Conservation (phyloP, 257 asterid genomes). For the Nicotiana sylvestris region DNA sequence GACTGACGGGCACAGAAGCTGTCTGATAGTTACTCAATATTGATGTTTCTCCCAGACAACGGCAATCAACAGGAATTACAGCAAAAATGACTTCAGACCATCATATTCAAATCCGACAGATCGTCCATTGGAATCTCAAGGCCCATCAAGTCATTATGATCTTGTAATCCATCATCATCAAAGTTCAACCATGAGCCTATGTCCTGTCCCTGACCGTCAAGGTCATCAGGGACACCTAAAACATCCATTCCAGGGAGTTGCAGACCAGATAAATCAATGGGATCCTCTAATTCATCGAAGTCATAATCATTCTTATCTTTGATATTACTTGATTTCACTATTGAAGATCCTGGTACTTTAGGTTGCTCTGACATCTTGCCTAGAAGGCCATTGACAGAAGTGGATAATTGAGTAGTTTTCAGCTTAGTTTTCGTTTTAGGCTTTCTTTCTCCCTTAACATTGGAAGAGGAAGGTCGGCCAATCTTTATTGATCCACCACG, state of each 20-base stretch:
- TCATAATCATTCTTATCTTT: constrained; percentile 39
- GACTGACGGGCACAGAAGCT: constrained; percentile 35
- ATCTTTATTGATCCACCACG: constrained; percentile 62
- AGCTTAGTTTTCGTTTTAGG: constrained; percentile 75
- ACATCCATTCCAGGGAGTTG: constrained; percentile 88
- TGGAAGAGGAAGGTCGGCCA: constrained; percentile 46
- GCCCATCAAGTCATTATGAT: constrained; percentile 61
- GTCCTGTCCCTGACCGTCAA: constrained; percentile 83
- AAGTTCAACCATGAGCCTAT: constrained; percentile 82
- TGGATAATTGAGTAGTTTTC: constrained; percentile 68
- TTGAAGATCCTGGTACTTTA: constrained; percentile 44
- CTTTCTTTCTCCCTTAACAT: constrained; percentile 78
- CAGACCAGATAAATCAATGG: constrained; percentile 78
- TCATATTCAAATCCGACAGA: constrained; percentile 74
- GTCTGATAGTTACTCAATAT: constrained; percentile 33
- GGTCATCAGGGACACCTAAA: constrained; percentile 58
- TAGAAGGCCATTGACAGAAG: constrained; percentile 62
- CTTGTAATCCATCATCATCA: constrained; percentile 70
- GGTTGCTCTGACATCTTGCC: constrained; percentile 62
- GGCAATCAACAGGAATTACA: constrained; percentile 50
- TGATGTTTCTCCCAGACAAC: constrained; percentile 24
- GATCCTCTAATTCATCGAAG: constrained; percentile 74
- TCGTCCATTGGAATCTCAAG: constrained; percentile 92
- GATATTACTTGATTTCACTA: constrained; percentile 45
- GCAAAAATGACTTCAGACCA: constrained; percentile 55